A percentile compares a stretch with the other conserved stretches of the same genome.
Evolutionary conservation across 2,329 filamentous ascomycete genomes (phyloP).

Genomic region (Microsporum audouinii): DNA sequence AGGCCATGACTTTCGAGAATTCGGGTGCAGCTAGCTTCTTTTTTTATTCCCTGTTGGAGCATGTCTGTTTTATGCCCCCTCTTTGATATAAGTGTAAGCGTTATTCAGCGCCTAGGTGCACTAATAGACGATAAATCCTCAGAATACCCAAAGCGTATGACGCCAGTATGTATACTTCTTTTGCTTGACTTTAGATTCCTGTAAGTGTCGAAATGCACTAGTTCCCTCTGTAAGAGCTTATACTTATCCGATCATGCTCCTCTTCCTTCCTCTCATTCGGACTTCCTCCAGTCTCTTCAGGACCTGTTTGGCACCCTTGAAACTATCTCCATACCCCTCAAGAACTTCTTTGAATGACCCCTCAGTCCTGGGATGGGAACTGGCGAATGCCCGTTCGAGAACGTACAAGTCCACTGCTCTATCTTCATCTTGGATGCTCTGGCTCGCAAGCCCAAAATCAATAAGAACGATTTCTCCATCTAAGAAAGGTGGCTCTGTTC

Average conservation of each 20-base stretch:
- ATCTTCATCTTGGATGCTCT: slow-evolving; percentile 77
- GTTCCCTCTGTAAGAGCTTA: not conserved
- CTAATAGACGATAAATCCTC: not conserved
- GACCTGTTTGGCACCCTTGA: slow-evolving; percentile 62
- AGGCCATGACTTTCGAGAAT: slow-evolving; percentile 29
- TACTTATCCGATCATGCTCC: slow-evolving; percentile 83
- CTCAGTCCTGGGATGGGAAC: slow-evolving; percentile 82
- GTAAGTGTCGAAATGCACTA: not conserved
- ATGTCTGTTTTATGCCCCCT: not conserved
- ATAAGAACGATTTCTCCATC: slow-evolving; percentile 77
- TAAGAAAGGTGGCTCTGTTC: slow-evolving; percentile 21
- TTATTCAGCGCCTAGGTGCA: not conserved
- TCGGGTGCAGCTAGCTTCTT: not conserved
- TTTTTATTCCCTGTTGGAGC: not conserved
- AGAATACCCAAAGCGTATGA: not conserved
- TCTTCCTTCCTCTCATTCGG: slow-evolving; percentile 83
- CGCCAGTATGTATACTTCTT: not conserved
- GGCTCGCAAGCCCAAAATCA: slow-evolving; percentile 82
- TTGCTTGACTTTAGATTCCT: not conserved
- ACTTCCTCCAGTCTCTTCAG: slow-evolving; percentile 83
- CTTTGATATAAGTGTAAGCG: not conserved
- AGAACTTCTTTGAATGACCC: slow-evolving; percentile 63
- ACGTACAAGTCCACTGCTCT: slow-evolving; percentile 94
- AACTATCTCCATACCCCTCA: slow-evolving; percentile 59
- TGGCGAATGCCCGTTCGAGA: slow-evolving; percentile 83